Percentiles rank a stretch among this genome's conserved stretches.
These are phyloP conservation scores for Pestalotiopsis sp. DNA, from an alignment of 2,329 filamentous ascomycete species.

Conservation along the genomic window DNA sequence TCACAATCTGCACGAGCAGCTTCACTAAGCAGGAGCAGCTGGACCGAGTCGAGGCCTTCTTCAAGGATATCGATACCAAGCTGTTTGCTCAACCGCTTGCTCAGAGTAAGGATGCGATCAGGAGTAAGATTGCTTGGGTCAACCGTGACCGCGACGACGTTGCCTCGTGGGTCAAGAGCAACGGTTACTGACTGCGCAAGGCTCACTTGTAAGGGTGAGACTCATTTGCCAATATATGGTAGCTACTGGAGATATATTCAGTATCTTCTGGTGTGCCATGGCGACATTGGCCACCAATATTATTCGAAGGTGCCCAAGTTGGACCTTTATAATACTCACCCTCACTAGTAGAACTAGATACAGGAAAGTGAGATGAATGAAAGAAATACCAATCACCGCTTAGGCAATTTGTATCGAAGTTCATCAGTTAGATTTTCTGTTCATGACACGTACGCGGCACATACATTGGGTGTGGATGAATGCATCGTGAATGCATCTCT, in stretches of 20 bases:
- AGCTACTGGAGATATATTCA: too few species aligned
- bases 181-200: constrained; percentile 50
- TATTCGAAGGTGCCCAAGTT: not conserved
- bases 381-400: not conserved
- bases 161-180: constrained; percentile 61
- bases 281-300: not conserved
- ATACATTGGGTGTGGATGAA: not conserved
- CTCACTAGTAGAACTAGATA: not conserved
- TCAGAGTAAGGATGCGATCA: constrained; percentile 85
- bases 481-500: not conserved
- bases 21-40: constrained; percentile 80
- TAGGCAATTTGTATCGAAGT: not conserved
- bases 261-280: too few species aligned
- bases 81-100: constrained; percentile 85
- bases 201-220: constrained; percentile 20
- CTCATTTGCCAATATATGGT: not conserved
- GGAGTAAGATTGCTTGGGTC: constrained; percentile 83
- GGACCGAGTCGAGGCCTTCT: constrained; percentile 78
- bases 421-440: not conserved
- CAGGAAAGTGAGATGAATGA: not conserved
- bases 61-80: constrained; percentile 77
- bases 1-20: constrained; percentile 78
- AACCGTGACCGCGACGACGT: constrained; percentile 78
- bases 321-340: not conserved
- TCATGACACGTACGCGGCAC: not conserved